phyloP scores from a whole-genome alignment of 768 basidiomycete genomes.

The Collybia nuda region DNA sequence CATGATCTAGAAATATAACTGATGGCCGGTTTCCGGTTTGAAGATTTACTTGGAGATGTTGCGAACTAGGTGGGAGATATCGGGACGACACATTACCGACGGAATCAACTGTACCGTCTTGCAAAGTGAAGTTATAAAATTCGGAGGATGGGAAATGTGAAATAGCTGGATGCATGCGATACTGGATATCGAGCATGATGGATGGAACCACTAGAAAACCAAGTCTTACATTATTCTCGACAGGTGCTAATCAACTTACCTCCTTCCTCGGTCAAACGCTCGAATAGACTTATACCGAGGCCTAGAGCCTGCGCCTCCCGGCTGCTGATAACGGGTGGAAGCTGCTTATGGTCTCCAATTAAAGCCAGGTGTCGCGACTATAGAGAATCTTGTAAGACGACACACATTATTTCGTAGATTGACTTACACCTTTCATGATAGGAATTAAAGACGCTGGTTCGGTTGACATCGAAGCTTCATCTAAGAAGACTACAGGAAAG shows the following conservation, averaged over 20 bases:
- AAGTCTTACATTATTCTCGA: slow-evolving; percentile 1
- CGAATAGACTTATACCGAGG: slow-evolving; percentile 82
- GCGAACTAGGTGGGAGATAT: slow-evolving; percentile 63
- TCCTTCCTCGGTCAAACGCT: slow-evolving; percentile 81
- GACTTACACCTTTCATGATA: slow-evolving; percentile 88
- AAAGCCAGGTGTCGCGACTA: slow-evolving; percentile 83
- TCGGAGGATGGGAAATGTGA: slow-evolving; percentile 83
- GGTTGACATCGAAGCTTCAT: slow-evolving; percentile 96
- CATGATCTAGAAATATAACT: slow-evolving; percentile 83
- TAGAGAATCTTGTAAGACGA: slow-evolving; percentile 5
- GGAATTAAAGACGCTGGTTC: slow-evolving; percentile 91
- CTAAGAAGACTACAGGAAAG: slow-evolving; percentile 91
- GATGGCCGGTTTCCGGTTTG: slow-evolving; percentile 47
- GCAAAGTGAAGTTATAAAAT: slow-evolving; percentile 73
- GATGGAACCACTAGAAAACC: slow-evolving; percentile 67
- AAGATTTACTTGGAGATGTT: slow-evolving; percentile 41
- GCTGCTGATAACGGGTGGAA: slow-evolving; percentile 86
- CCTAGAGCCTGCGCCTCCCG: slow-evolving; percentile 72
- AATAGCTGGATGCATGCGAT: slow-evolving; percentile 93
- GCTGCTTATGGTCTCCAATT: slow-evolving; percentile 97
- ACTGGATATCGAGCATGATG: slow-evolving; percentile 92
- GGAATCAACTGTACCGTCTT: slow-evolving; percentile 72
- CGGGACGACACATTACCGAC: slow-evolving; percentile 44
- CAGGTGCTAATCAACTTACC: slow-evolving; percentile 44
- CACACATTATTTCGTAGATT: slow-evolving; percentile 7